phyloP scores from a whole-genome alignment of 495 filamentous ascomycete species.

The Penicillium longicatenatum region DNA sequence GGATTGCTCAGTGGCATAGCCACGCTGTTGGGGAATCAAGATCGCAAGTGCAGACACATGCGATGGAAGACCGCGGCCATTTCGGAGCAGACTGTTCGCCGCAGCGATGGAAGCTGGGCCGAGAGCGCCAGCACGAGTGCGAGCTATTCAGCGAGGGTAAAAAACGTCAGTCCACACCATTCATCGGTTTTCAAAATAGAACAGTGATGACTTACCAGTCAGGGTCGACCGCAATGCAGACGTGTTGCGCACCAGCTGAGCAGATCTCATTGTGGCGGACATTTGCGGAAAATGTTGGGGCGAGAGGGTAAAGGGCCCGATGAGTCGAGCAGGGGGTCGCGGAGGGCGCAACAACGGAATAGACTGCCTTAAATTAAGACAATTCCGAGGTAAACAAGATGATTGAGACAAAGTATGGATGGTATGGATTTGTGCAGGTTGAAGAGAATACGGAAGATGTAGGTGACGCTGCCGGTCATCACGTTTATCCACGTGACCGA shows the following conservation, averaged over 20 bases:
- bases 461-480: slow-evolving; percentile 29
- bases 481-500: slow-evolving; percentile 35
- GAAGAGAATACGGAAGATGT: slow-evolving; percentile 20
- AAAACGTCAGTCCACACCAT: slow-evolving; percentile 13
- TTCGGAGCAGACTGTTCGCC: slow-evolving; percentile 56
- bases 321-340: slow-evolving; percentile 28
- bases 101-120: slow-evolving; percentile 35
- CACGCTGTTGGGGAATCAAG: slow-evolving; percentile 60
- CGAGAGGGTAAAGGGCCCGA: slow-evolving; percentile 30
- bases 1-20: slow-evolving; percentile 72
- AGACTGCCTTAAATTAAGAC: background rate
- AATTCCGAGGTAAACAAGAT: slow-evolving; percentile 11
- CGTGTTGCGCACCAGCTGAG: slow-evolving; percentile 45
- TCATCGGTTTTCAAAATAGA: background rate
- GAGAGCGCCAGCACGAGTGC: slow-evolving; percentile 38
- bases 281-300: slow-evolving; percentile 40
- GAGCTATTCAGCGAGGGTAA: slow-evolving; percentile 27
- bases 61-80: slow-evolving; percentile 58
- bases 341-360: slow-evolving; percentile 27
- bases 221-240: slow-evolving; percentile 37
- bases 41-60: slow-evolving; percentile 66
- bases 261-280: slow-evolving; percentile 48
- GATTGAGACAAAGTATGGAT: slow-evolving; percentile 4
- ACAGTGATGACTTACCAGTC: slow-evolving; percentile 26
- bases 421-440: slow-evolving; percentile 4